These are phyloP conservation scores for Paecilomyces formosus DNA, from an alignment of 2,329 filamentous ascomycete species.

Conservation along the genomic window DNA sequence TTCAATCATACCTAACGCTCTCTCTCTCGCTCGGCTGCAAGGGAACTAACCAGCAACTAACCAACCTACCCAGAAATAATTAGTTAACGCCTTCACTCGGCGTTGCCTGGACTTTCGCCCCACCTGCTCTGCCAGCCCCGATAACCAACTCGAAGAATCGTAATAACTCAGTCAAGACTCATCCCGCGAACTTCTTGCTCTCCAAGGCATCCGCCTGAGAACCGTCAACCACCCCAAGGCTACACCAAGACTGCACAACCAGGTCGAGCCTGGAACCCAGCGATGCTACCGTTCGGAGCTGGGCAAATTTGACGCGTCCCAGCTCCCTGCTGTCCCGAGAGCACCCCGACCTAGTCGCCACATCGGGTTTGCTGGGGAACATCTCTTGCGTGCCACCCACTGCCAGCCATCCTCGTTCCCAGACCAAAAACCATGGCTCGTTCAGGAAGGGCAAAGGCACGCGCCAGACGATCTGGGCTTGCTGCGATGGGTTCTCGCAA, in stretches of 20 bases:
- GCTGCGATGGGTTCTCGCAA: background rate
- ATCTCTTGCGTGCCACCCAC: background rate
- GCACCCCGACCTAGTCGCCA: background rate
- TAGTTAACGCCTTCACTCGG: background rate
- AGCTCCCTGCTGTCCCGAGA: background rate
- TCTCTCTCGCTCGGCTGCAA: background rate
- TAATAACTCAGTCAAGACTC: too few relatives aligned
- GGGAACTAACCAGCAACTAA: background rate
- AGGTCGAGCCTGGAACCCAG: background rate
- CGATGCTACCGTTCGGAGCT: background rate
- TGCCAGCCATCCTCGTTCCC: background rate
- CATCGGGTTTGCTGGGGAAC: background rate
- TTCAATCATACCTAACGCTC: background rate
- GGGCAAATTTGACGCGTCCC: background rate
- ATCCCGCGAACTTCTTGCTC: too few relatives aligned
- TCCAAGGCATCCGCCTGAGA: background rate
- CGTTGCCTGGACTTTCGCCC: background rate
- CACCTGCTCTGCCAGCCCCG: background rate
- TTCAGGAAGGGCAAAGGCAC: slow-evolving; percentile 17
- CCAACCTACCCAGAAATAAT: too few relatives aligned
- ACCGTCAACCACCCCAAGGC: background rate
- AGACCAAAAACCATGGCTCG: slow-evolving; percentile 13
- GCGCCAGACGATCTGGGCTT: slow-evolving; percentile 7
- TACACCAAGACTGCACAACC: background rate
- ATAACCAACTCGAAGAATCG: too few relatives aligned